These are phyloP conservation scores for Lodderomyces beijingensis DNA, from an alignment of 1,139 yeast species.

Conservation along the genomic window DNA sequence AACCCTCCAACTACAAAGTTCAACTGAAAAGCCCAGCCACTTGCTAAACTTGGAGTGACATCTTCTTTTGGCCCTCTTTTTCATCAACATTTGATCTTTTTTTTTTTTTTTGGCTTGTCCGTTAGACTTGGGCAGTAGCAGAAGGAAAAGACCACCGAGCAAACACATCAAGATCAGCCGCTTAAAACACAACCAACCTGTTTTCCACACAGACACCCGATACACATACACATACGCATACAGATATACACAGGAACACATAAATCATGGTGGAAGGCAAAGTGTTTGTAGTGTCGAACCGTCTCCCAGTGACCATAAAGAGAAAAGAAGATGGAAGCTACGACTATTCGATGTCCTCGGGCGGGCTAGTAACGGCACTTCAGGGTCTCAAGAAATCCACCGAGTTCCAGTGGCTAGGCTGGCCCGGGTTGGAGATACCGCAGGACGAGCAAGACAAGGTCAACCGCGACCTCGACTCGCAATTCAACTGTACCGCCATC, in stretches of 20 bases:
- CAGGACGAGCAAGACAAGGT: conserved; percentile 68
- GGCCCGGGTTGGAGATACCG: conserved; percentile 93
- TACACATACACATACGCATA: background rate
- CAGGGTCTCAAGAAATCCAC: conserved; percentile 85
- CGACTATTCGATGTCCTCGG: conserved; percentile 84
- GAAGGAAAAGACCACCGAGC: no score
- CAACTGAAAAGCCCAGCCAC: no score
- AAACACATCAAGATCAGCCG: no score
- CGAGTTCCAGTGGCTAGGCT: conserved; percentile 95
- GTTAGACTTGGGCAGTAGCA: no score
- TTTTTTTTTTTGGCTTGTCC: no score
- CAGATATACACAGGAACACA: background rate
- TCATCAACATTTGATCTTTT: no score
- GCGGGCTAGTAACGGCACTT: conserved; percentile 93
- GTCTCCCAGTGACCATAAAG: conserved; percentile 90
- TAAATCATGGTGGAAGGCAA: conserved; percentile 45
- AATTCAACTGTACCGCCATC: conserved; percentile 88
- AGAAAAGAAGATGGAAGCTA: conserved; percentile 59
- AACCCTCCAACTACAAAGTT: no score
- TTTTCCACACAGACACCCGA: background rate
- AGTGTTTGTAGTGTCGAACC: conserved; percentile 87
- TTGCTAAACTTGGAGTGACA: no score
- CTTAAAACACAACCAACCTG: no score
- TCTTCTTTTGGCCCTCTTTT: no score
- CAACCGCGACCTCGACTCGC: conserved; percentile 61